Evolutionary conservation across 805 yeast species (phyloP).

Genomic region (Vanderwaltozyma yarrowii): DNA sequence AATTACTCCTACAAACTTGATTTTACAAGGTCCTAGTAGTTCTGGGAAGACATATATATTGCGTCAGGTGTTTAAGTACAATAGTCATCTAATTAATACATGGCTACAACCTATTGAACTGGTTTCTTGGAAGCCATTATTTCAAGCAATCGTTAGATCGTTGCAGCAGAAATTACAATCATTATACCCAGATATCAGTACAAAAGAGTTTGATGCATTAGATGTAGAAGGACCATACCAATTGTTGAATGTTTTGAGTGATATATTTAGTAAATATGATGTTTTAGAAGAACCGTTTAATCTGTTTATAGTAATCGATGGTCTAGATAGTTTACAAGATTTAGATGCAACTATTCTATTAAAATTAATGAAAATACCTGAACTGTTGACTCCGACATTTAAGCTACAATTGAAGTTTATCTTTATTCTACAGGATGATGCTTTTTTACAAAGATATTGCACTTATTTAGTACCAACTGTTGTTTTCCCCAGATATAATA

Average conservation of each 20-base stretch:
- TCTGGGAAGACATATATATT: constrained; percentile 24
- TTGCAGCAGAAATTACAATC: constrained; percentile 13
- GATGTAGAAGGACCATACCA: constrained; percentile 24
- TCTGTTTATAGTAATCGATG: constrained; percentile 22
- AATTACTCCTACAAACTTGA: constrained; percentile 17
- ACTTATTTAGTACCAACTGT: constrained; percentile 21
- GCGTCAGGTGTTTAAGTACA: constrained; percentile 10
- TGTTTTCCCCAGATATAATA: constrained; percentile 23
- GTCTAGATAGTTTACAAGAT: constrained; percentile 26
- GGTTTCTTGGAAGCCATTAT: constrained; percentile 26
- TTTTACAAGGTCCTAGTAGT: constrained; percentile 23
- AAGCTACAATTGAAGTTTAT: constrained; percentile 19
- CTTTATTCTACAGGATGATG: constrained; percentile 15
- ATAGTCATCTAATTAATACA: constrained; percentile 9
- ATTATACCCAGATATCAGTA: constrained; percentile 7
- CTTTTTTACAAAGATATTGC: constrained; percentile 20
- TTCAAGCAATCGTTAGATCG: constrained; percentile 22
- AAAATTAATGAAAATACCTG: constrained; percentile 20
- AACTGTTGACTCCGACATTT: constrained; percentile 10
- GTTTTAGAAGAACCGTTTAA: constrained; percentile 4
- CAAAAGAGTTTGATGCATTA: constrained; percentile 17
- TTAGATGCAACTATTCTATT: constrained; percentile 22
- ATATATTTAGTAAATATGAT: constrained; percentile 7
- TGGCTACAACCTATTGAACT: constrained; percentile 22
- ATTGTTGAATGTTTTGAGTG: constrained; percentile 15